Conservation (phyloP, 2,329 filamentous ascomycete species). For the Aspergillus piperis region DNA sequence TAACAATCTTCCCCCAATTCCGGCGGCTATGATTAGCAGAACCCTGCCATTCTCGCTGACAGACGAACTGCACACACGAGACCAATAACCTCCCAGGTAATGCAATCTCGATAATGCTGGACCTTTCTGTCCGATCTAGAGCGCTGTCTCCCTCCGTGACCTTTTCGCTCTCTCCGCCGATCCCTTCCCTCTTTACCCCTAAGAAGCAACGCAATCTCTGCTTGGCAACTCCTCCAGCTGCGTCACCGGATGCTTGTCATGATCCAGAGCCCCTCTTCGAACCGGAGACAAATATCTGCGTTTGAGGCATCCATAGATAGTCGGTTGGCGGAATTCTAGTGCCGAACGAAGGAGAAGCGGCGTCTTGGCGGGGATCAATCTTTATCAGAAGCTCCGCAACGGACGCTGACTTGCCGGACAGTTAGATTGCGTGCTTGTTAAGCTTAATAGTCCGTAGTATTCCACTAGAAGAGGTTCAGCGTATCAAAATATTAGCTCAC, state of each 20-base stretch:
- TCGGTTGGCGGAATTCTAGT: neutral
- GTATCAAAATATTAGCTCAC: no score
- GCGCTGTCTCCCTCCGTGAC: neutral
- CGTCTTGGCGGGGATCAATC: conserved; percentile 9
- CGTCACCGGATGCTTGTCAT: neutral
- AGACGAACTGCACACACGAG: neutral
- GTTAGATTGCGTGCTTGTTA: neutral
- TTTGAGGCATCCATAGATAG: neutral
- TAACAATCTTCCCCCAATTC: neutral
- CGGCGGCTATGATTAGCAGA: neutral
- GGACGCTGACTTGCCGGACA: neutral
- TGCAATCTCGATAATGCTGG: neutral
- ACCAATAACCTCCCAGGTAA: neutral
- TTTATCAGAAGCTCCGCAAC: conserved; percentile 1
- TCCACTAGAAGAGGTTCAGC: no score
- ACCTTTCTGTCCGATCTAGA: neutral
- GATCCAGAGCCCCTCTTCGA: neutral
- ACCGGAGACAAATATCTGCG: neutral
- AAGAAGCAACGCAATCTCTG: neutral
- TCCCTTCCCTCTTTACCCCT: neutral
- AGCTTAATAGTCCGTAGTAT: neutral
- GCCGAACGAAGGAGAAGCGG: neutral
- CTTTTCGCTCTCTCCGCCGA: neutral
- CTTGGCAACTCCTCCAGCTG: conserved; percentile 2
- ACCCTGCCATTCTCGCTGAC: neutral